These are phyloP conservation scores for Stentor coeruleus DNA, from an alignment of 73 alveolate species.

Conservation along the genomic window DNA sequence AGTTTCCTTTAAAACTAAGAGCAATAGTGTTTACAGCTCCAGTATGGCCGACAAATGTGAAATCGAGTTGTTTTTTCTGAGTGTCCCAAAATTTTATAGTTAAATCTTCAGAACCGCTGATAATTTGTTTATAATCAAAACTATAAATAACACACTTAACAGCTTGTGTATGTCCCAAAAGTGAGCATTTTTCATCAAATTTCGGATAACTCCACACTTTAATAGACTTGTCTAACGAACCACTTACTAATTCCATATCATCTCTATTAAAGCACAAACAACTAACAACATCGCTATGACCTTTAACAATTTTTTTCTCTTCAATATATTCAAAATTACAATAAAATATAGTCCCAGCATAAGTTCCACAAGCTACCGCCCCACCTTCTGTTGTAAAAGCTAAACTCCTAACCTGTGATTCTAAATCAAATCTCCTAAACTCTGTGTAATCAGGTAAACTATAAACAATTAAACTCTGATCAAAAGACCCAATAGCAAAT, in stretches of 20 bases:
- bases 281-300: slow-evolving; percentile 93
- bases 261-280: slow-evolving; percentile 87
- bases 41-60: slow-evolving; percentile 81
- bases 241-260: slow-evolving; percentile 78
- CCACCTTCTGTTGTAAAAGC: too few relatives aligned
- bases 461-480: too few relatives aligned
- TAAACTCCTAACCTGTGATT: too few relatives aligned
- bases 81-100: slow-evolving; percentile 65
- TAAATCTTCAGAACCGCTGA: slow-evolving; percentile 65
- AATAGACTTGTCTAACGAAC: slow-evolving; percentile 94
- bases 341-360: too few relatives aligned
- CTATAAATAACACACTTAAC: slow-evolving; percentile 89
- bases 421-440: too few relatives aligned
- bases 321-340: too few relatives aligned
- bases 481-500: too few relatives aligned
- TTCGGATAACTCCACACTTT: slow-evolving; percentile 89
- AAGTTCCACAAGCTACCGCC: too few relatives aligned
- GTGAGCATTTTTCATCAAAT: slow-evolving; percentile 73
- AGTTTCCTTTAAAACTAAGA: slow-evolving; percentile 91
- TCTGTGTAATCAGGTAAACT: too few relatives aligned
- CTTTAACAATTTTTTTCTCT: slow-evolving; percentile 81
- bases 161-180: slow-evolving; percentile 92
- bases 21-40: slow-evolving; percentile 88
- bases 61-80: slow-evolving; percentile 50
- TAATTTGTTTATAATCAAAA: slow-evolving; percentile 85